Evolutionary conservation across 345 rosid genomes (phyloP), one percentile per base, ranked within the genome.

Genomic region (Odontarrhena argentea): DNA sequence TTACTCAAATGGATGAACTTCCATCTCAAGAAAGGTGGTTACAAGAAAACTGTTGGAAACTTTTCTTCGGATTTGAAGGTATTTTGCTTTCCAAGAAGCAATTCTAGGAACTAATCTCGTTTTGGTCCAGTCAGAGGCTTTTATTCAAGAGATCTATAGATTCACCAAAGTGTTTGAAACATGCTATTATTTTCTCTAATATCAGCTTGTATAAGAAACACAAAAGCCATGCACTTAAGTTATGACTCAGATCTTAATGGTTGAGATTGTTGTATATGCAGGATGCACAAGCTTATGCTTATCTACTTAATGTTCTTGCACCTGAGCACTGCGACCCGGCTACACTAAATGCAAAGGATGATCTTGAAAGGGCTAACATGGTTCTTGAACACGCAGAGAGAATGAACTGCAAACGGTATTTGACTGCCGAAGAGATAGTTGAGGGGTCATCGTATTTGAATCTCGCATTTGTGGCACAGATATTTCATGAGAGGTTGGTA

Each of bases 201-300:
- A 34, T 24, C 56, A 8, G 38, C 50, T 59, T 50, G 26, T 32
- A 44, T 25, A 12, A 28, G 26, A 50, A 52, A 48, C 43, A 1
- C 35, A 43, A 66, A 42, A 53, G 44, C 7, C 7, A 43, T 35
- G 22, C 7, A 10, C 7, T 0, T 32, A 54, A 66, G 35, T 32
- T 26, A 32, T 43, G 50, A 54, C 65, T 32, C 26, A 37, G 22
- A 47, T 48, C 14, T 49, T 56, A 61, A 60, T 24, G 64, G 28
- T 8, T 42, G 49, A 28, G 49, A 52, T 37, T 76, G 13, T 25
- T 48, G 46, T 22, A 15, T 44, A 18, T 79, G 78, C 80, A 94
- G 97, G 96, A 90, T 70, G 99, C 82, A 68, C 83, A 79, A 79
- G 99, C 97, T 22, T 94, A 91, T 58, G 87, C 97, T n/a, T 94